Base-by-base conservation (phyloP, 1,284 basidiomycete species). In the Puccinia hordei region DNA sequence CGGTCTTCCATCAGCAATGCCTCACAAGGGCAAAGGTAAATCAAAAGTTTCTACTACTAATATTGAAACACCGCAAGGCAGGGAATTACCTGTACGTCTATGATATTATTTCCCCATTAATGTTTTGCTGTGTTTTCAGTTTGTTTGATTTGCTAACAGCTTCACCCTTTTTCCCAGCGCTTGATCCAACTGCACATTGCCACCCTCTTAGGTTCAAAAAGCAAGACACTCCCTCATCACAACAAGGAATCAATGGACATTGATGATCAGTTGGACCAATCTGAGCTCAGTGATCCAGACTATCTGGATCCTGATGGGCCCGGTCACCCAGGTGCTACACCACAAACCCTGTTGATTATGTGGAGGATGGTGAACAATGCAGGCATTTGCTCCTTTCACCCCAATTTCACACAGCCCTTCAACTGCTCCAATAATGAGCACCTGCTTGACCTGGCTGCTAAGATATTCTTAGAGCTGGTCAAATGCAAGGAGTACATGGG, bases 221-320 rank as follows among this genome's bases (percentile, higher is more conserved):
- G 33, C 19, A 51, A 51, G 13, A 27, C 2, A 12, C 53, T 59
- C 17, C 72, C 51, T 35, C 72, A 41, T 30, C 72, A 51, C 19
- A 24, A 71, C 30, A 53, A 57, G 10, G 35, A 61, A 8, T 51
- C 49, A 10, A 65, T 76, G 74, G 61, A 76, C 38, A 19, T 65
- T 12, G 61, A 65, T 76, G 44, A 65, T 15, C 24, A 66, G 15
- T 12, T 13, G 15, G 38, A 30, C 15, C 24, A 75, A 24, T n/a
- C 38, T 15, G 69, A 72, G 33, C 24, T n/a, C 30, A 22, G 15
- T 17, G 38, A 78, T 59, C 76, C 65, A 49, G 19, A 46, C 38
- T 78, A 41, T 33, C 76, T 51, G n/a, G 69, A 69, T 71, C 76
- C 27, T 41, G 27, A 51, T 17, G 76, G 76, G n/a, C 76, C 76